Base-by-base conservation (phyloP, 192 early-diverging fungal genomes). In the Coemansia asiatica region DNA sequence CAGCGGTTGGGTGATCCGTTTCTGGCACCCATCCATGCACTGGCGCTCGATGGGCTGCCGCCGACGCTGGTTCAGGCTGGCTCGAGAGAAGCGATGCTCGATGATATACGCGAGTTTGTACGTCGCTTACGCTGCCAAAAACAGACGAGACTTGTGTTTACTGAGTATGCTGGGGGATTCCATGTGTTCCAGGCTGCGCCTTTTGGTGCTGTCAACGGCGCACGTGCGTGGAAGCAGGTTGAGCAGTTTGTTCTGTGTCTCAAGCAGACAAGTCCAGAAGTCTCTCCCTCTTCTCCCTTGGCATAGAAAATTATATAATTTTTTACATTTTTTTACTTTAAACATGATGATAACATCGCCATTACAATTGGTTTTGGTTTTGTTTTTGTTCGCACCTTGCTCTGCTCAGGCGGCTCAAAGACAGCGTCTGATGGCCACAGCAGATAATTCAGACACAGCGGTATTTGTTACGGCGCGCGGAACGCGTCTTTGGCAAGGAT, bases 391-490 rank as follows among this genome's bases (percentile, higher is more conserved):
- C n/a, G n/a, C n/a, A n/a, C n/a, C n/a, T n/a, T n/a, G n/a, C n/a
- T n/a, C n/a, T n/a, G n/a, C n/a, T n/a, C 40, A 9, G 10, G 5
- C 40, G 31, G 31, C 3, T 6, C 40, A 44, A 13, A 10, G 53
- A 21, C 53, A 55, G 53, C 53, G 29, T 27, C 27, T 28, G 7
- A 55, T 55, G 51, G 50, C 23, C 16, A 18, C 47, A 2, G 38
- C 49, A 33, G 31, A 22, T 18, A 40, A 6, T 9, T 4, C 19
- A 27, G 9, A 31, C n/a, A 21, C 87, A n/a, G n/a, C n/a, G n/a
- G n/a, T n/a, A n/a, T n/a, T 85, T 62, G 78, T 89, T 6, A 59
- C 64, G 1, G 82, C 84, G 22, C 51, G 53, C 13, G 83, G 79
- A 10, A 71, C 75, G 1, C 46, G 63, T 0, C 85, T 87, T 12